Percentiles rank a stretch among this genome's conserved stretches.
Conservation (phyloP, 805 yeast genomes). For the Metschnikowia vanudenii region DNA sequence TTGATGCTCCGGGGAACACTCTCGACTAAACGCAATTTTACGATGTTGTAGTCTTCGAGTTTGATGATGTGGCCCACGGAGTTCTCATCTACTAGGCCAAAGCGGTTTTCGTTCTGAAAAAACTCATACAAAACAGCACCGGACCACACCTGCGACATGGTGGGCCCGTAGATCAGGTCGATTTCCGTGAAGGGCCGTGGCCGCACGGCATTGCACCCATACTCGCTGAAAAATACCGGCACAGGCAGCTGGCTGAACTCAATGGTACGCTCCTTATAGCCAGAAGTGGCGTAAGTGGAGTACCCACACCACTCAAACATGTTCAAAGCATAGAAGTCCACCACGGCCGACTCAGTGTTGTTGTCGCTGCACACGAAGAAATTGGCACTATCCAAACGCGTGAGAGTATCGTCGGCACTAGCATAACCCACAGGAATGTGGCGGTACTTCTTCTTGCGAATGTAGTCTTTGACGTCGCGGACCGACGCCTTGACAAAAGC, state of each 20-base stretch:
- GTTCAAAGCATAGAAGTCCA: slow-evolving; percentile 38
- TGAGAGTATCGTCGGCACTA: slow-evolving; percentile 36
- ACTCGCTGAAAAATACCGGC: slow-evolving; percentile 41
- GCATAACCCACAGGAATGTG: slow-evolving; percentile 43
- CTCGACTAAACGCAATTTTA: slow-evolving; percentile 24
- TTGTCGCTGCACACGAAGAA: slow-evolving; percentile 29
- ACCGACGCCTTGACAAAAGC: slow-evolving; percentile 39
- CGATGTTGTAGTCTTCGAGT: slow-evolving; percentile 33
- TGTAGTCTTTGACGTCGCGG: slow-evolving; percentile 32
- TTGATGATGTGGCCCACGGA: slow-evolving; percentile 26
- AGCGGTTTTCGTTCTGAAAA: slow-evolving; percentile 34
- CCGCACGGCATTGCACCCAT: slow-evolving; percentile 35
- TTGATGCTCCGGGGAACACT: slow-evolving; percentile 23
- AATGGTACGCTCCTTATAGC: slow-evolving; percentile 35
- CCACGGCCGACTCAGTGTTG: slow-evolving; percentile 10
- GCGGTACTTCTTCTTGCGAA: slow-evolving; percentile 28
- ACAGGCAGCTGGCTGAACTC: slow-evolving; percentile 31
- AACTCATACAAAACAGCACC: slow-evolving; percentile 41
- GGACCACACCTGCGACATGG: slow-evolving; percentile 38
- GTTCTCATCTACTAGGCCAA: slow-evolving; percentile 34
- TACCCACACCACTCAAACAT: slow-evolving; percentile 46
- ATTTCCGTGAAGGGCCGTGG: slow-evolving; percentile 42
- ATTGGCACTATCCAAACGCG: slow-evolving; percentile 26
- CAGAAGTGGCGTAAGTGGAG: slow-evolving; percentile 36
- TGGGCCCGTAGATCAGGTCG: slow-evolving; percentile 32